Conservation (phyloP, 352 stramenopile species). For the Pythium chondricola region DNA sequence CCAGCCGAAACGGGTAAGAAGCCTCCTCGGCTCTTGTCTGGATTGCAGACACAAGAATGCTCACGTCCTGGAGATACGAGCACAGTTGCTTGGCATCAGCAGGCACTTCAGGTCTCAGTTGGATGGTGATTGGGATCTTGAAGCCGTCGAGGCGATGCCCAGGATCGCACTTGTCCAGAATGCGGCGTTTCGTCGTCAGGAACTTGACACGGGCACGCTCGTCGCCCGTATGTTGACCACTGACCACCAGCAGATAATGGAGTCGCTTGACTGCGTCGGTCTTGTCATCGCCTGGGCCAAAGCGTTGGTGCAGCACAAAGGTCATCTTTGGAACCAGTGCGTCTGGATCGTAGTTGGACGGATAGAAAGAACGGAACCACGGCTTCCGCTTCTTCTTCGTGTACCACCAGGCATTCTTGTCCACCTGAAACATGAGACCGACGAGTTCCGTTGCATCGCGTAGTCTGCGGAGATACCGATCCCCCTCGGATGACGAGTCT, state of each 20-base stretch:
- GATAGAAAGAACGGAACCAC: constrained; percentile 4
- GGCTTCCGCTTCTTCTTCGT: constrained; percentile 1
- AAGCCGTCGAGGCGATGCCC: neutral
- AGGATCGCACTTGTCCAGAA: constrained; percentile 1
- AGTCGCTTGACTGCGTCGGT: neutral
- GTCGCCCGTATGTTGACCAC: neutral
- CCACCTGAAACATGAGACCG: neutral
- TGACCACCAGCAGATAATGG: neutral
- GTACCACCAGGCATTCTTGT: constrained; percentile 11
- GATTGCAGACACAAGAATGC: neutral
- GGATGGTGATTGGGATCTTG: constrained; percentile 1
- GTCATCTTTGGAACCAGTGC: constrained; percentile 8
- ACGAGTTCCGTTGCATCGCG: constrained; percentile 4
- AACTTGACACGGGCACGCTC: too few relatives aligned
- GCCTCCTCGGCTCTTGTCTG: neutral
- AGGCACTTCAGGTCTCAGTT: neutral
- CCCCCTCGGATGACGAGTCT: neutral
- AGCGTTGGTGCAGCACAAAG: constrained; percentile 7
- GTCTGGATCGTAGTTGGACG: constrained; percentile 9
- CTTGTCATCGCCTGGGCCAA: neutral
- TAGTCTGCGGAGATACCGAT: neutral
- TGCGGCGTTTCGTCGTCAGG: neutral
- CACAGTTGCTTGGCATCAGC: neutral
- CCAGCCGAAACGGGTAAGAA: constrained; percentile 2
- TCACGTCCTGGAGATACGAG: constrained; percentile 1